Conservation (phyloP, 1,284 basidiomycete genomes). For the Marasmius tenuissimus region DNA sequence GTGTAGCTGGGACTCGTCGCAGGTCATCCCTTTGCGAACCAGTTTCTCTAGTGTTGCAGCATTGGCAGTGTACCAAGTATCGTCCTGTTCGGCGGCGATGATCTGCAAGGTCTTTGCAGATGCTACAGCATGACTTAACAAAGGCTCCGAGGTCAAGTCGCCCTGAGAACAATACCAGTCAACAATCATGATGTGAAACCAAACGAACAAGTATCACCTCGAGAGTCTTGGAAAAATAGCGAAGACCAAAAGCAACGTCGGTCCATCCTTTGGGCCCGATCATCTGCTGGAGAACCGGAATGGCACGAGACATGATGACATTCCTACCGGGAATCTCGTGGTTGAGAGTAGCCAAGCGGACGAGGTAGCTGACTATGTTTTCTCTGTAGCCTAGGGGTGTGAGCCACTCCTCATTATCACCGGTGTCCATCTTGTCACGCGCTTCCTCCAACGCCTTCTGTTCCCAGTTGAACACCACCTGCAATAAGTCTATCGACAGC, state of each 20-base stretch:
- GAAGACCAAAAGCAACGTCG: conserved; percentile 92
- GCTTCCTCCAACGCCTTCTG: conserved; percentile 49
- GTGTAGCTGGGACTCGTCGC: conserved; percentile 75
- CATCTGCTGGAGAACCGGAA: conserved; percentile 81
- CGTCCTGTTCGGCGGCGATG: conserved; percentile 81
- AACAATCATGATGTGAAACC: conserved; percentile 17
- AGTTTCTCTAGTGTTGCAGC: conserved; percentile 84
- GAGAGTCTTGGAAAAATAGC: conserved; percentile 83
- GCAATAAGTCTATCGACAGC: conserved; percentile 81
- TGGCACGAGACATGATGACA: conserved; percentile 74
- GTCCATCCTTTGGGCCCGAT: conserved; percentile 85
- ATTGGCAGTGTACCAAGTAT: conserved; percentile 83
- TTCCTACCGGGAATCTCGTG: conserved; percentile 67
- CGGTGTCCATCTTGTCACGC: conserved; percentile 18
- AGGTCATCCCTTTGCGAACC: conserved; percentile 84
- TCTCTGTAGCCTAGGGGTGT: conserved; percentile 84
- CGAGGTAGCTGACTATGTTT: conserved; percentile 90
- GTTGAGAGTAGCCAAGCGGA: conserved; percentile 81
- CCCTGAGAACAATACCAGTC: conserved; percentile 40
- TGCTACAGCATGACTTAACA: conserved; percentile 73
- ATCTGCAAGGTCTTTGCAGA: conserved; percentile 90
- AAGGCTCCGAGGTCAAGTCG: conserved; percentile 71
- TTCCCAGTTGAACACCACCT: conserved; percentile 90
- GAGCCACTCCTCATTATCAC: conserved; percentile 49
- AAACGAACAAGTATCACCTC: conserved; percentile 61